phyloP scores from a whole-genome alignment of 2,329 filamentous ascomycete genomes.

The Aureobasidium sp. region DNA sequence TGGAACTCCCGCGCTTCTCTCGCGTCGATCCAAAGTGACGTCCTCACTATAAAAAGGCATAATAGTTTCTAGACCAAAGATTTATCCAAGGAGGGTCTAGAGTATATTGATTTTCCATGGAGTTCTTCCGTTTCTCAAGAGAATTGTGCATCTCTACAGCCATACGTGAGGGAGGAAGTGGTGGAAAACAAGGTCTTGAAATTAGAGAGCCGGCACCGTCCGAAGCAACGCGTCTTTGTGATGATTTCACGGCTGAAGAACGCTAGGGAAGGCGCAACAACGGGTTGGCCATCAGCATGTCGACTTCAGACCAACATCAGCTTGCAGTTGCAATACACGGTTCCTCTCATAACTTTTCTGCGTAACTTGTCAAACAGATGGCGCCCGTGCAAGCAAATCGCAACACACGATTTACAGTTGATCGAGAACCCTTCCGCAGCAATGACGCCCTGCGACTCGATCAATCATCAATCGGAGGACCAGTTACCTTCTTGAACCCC shows the following conservation, averaged over 20 bases:
- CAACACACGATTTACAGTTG: constrained; percentile 23
- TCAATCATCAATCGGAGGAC: constrained; percentile 27
- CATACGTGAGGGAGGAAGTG: no score
- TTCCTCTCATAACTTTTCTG: background rate
- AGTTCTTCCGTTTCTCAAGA: no score
- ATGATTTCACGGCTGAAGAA: background rate
- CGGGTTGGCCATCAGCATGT: background rate
- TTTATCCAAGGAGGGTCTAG: no score
- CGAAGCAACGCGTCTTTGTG: background rate
- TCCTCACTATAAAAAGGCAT: no score
- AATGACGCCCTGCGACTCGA: constrained; percentile 19
- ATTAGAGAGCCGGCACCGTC: background rate
- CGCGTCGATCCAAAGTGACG: no score
- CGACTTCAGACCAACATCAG: background rate
- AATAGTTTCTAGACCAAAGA: no score
- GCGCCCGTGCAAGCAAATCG: constrained; percentile 13
- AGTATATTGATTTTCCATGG: no score
- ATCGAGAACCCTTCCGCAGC: constrained; percentile 22
- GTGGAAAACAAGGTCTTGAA: no score
- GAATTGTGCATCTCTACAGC: no score
- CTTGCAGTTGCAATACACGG: background rate
- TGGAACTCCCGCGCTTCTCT: no score
- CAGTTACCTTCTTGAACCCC: constrained; percentile 42
- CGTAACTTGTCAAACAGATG: background rate
- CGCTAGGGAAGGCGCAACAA: background rate